phyloP scores from a whole-genome alignment of 495 filamentous ascomycete species.

The Hypoxylon fuscum region DNA sequence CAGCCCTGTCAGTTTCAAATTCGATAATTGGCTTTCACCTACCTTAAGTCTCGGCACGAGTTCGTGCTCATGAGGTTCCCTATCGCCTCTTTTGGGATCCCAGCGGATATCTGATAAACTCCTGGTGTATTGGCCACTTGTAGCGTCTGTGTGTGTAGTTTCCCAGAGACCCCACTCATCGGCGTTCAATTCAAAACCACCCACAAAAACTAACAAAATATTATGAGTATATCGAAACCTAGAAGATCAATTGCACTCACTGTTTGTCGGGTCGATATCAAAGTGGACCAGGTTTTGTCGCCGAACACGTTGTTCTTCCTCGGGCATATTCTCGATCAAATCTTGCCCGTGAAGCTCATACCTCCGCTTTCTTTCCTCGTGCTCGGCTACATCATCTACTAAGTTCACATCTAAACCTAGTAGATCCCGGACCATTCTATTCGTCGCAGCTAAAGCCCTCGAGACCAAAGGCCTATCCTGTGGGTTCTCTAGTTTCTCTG shows the following conservation, averaged over 20 bases:
- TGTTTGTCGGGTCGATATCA: constrained; percentile 18
- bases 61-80: neutral
- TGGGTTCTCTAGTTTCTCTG: neutral
- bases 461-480: no score
- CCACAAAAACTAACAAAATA: constrained; percentile 8
- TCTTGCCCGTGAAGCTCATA: neutral
- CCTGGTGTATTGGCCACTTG: no score
- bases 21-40: neutral
- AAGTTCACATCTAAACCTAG: no score
- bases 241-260: constrained; percentile 2
- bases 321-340: constrained; percentile 18
- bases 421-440: no score
- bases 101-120: neutral
- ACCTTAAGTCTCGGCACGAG: constrained; percentile 21
- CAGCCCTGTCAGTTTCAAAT: neutral
- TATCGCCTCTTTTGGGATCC: neutral
- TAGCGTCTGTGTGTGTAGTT: neutral
- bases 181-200: neutral
- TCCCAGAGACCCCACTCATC: neutral
- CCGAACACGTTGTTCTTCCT: neutral
- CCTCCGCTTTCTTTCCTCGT: no score
- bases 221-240: constrained; percentile 1
- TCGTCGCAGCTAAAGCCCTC: no score
- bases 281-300: constrained; percentile 25
- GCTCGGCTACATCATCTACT: no score